A percentile compares a stretch with the other conserved stretches of the same genome.
Evolutionary conservation across 2,329 filamentous ascomycete species (phyloP).

Genomic region (Pestalotiopsis sp.): DNA sequence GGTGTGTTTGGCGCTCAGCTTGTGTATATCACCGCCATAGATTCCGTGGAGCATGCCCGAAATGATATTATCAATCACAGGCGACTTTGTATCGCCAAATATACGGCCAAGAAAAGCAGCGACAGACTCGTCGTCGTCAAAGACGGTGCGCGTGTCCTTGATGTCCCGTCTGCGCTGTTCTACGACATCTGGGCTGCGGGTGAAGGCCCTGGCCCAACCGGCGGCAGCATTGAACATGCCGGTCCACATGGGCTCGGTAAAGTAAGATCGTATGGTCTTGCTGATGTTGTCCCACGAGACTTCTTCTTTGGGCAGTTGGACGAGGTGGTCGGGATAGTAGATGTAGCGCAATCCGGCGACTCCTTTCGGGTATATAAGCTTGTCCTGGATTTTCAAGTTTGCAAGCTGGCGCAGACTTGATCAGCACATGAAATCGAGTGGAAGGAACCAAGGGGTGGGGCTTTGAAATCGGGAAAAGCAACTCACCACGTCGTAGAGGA

Average conservation of each 20-base stretch:
- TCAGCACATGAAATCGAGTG: constrained; percentile 19
- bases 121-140: constrained; percentile 69
- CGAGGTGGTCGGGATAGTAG: constrained; percentile 85
- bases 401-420: constrained; percentile 48
- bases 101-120: constrained; percentile 64
- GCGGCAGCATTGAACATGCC: constrained; percentile 17
- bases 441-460: constrained; percentile 5
- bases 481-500: constrained; percentile 72
- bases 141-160: constrained; percentile 16
- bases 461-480: constrained; percentile 5
- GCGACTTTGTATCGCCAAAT: constrained; percentile 43
- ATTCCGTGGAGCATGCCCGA: constrained; percentile 85
- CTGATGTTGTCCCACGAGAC: constrained; percentile 17
- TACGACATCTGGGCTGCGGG: not conserved
- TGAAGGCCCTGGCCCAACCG: constrained; percentile 7
- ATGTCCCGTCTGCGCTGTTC: constrained; percentile 11
- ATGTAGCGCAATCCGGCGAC: constrained; percentile 69
- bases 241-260: constrained; percentile 30
- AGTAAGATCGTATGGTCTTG: constrained; percentile 12
- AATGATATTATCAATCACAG: constrained; percentile 69
- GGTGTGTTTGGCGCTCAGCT: constrained; percentile 73
- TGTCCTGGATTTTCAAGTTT: constrained; percentile 56
- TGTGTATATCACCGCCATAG: constrained; percentile 85
- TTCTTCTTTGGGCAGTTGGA: constrained; percentile 41
- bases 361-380: constrained; percentile 54